Evolutionary conservation across 148 eudicot species (phyloP).

Genomic region (Vaccinium corymbosum): DNA sequence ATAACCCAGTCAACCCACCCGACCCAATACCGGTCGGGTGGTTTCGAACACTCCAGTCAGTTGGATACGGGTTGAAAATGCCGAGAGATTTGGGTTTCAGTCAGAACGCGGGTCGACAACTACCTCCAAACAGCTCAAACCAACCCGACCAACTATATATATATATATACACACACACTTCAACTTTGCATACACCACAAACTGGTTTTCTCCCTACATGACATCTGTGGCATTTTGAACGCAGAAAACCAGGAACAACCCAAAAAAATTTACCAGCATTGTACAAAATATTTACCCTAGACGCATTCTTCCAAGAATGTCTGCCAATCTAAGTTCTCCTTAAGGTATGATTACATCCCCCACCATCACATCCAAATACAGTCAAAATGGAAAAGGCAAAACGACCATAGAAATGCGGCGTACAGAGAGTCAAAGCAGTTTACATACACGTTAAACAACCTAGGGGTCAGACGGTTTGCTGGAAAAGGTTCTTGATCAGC

Average conservation of each 20-base stretch:
- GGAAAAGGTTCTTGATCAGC: neutral
- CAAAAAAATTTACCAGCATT: neutral
- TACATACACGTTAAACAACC: neutral
- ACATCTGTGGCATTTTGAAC: neutral
- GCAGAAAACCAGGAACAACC: neutral
- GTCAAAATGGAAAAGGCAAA: neutral
- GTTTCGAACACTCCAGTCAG: too few relatives aligned
- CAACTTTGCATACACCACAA: neutral
- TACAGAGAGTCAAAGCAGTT: neutral
- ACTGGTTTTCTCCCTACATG: neutral
- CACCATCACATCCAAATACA: neutral
- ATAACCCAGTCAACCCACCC: too few relatives aligned
- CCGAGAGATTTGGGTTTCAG: too few relatives aligned
- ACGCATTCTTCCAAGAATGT: neutral
- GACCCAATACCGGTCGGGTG: too few relatives aligned
- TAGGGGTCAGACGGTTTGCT: neutral
- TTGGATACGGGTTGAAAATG: too few relatives aligned
- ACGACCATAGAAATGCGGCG: neutral
- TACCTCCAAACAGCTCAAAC: too few relatives aligned
- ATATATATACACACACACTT: too few relatives aligned
- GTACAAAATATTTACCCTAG: too few relatives aligned
- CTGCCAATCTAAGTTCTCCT: neutral
- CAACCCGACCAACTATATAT: too few relatives aligned
- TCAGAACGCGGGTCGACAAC: too few relatives aligned
- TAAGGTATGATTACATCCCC: neutral